A percentile compares a stretch with the other conserved stretches of the same genome.
Evolutionary conservation across 2,329 filamentous ascomycete species (phyloP).

Genomic region (Dactylellina leptospora): DNA sequence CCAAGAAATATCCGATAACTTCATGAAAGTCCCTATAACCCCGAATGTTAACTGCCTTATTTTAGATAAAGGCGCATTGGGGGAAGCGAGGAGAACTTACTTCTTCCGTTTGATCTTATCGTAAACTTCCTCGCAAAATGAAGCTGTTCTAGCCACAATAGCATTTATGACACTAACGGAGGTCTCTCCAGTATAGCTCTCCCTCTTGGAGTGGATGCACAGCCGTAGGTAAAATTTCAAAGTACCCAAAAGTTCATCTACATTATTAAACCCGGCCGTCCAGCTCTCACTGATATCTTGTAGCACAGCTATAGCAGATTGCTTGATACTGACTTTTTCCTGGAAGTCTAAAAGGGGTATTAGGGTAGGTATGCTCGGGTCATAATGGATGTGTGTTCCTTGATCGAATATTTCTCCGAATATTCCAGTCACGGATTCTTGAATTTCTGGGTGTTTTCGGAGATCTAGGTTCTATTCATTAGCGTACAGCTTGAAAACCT

Average conservation of each 20-base stretch:
- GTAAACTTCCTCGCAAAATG: conserved; percentile 45
- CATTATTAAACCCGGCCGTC: conserved; percentile 37
- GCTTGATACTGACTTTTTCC: conserved; percentile 13
- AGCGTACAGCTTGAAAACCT: not conserved
- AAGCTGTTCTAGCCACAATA: conserved; percentile 39
- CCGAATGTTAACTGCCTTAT: not conserved
- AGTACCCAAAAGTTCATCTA: conserved; percentile 22
- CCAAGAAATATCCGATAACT: conserved; percentile 37
- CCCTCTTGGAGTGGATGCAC: conserved; percentile 16
- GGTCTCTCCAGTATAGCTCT: not conserved
- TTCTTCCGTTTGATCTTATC: conserved; percentile 47
- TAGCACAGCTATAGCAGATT: conserved; percentile 37
- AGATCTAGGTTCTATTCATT: no score
- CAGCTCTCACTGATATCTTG: conserved; percentile 51
- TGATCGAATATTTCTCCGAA: conserved; percentile 31
- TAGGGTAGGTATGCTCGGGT: conserved; percentile 7
- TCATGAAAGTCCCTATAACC: conserved; percentile 41
- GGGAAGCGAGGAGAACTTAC: conserved; percentile 3
- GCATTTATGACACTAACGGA: conserved; percentile 39
- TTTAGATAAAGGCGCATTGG: not conserved
- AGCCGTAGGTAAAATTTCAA: conserved; percentile 37
- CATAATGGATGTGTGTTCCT: conserved; percentile 5
- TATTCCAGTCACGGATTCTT: conserved; percentile 1
- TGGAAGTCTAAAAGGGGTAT: conserved; percentile 18
- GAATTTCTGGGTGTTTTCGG: conserved; percentile 11